phyloP scores from a whole-genome alignment of 768 basidiomycete species.

The Tylopilus intermedius region DNA sequence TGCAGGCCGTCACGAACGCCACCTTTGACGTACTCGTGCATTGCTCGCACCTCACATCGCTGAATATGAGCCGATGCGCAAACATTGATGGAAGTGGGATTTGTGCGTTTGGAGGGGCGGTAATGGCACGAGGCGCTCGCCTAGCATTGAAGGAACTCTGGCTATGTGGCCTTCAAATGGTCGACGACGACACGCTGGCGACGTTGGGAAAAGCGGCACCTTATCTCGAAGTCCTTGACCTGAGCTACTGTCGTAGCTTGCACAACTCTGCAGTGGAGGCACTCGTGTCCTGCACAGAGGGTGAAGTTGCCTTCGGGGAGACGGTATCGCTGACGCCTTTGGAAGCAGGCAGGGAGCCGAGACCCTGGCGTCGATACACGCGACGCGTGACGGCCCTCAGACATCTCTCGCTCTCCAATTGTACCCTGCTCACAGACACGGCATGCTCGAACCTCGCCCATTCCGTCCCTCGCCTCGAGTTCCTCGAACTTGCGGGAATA shows the following conservation, averaged over 20 bases:
- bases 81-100: conserved; percentile 67
- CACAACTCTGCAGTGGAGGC: conserved; percentile 74
- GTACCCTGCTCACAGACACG: conserved; percentile 64
- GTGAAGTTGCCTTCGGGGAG: conserved; percentile 24
- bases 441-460: conserved; percentile 71
- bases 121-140: conserved; percentile 41
- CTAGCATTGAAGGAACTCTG: conserved; percentile 59
- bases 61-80: conserved; percentile 70
- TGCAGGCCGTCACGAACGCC: conserved; percentile 63
- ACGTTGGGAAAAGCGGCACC: conserved; percentile 65
- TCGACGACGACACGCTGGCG: conserved; percentile 59
- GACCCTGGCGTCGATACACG: conserved; percentile 44
- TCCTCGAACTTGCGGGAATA: conserved; percentile 75
- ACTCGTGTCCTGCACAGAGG: conserved; percentile 53
- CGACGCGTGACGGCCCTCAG: conserved; percentile 64
- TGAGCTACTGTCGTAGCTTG: conserved; percentile 66
- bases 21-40: conserved; percentile 66
- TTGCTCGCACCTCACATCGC: conserved; percentile 49
- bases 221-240: conserved; percentile 71
- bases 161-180: conserved; percentile 60
- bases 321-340: conserved; percentile 54
- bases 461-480: conserved; percentile 66
- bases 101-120: conserved; percentile 40
- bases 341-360: conserved; percentile 59
- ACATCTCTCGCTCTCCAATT: conserved; percentile 71